Percentiles rank a stretch among this genome's conserved stretches.
Conservation (phyloP, 306 rosid species). For the Trifolium dubium region DNA sequence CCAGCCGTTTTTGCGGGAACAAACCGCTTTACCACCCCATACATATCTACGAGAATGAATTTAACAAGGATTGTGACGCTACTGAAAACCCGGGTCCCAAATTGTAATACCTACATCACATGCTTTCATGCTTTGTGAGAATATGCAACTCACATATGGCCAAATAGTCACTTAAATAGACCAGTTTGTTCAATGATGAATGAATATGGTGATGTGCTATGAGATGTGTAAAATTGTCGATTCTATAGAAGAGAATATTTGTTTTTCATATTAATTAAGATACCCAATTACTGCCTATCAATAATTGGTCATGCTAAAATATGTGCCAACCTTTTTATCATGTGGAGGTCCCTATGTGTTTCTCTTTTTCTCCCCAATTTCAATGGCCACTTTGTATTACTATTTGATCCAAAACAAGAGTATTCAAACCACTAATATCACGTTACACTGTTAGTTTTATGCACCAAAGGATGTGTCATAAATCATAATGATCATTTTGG, state of each 20-base stretch:
- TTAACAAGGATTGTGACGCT: too few relatives aligned
- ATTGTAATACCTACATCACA: neutral
- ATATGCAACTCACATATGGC: neutral
- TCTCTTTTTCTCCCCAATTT: slow-evolving; percentile 34
- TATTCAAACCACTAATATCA: slow-evolving; percentile 12
- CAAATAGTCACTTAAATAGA: slow-evolving; percentile 14
- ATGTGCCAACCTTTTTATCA: slow-evolving; percentile 40
- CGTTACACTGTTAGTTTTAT: slow-evolving; percentile 25
- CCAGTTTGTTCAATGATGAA: slow-evolving; percentile 5
- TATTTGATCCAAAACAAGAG: slow-evolving; percentile 19
- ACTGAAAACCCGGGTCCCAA: neutral
- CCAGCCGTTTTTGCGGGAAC: too few relatives aligned
- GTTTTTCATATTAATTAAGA: too few relatives aligned
- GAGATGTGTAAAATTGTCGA: slow-evolving; percentile 10
- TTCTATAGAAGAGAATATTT: slow-evolving; percentile 23
- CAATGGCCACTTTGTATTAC: slow-evolving; percentile 25
- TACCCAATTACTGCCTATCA: neutral
- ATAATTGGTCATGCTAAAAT: slow-evolving; percentile 28
- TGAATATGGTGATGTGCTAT: neutral
- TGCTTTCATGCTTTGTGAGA: slow-evolving; percentile 5
- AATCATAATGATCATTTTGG: neutral
- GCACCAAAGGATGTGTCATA: slow-evolving; percentile 1
- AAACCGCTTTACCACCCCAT: too few relatives aligned
- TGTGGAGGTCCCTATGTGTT: slow-evolving; percentile 42
- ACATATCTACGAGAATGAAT: too few relatives aligned